Evolutionary conservation across 225 moss, liverwort and hornwort species (phyloP).

Genomic region (Antitrichia curtipendula): DNA sequence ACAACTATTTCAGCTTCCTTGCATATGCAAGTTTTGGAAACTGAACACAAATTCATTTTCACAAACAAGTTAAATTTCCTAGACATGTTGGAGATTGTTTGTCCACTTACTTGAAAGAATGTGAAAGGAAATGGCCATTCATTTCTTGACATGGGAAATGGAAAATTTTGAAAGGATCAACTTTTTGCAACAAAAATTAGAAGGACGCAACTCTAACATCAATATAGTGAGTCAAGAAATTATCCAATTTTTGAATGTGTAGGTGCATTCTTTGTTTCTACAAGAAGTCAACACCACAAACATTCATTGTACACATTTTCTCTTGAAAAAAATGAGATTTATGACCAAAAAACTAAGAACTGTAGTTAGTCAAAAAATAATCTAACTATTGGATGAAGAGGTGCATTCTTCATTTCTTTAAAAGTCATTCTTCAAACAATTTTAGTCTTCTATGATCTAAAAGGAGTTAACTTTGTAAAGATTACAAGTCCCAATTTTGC

Average conservation of each 20-base stretch:
- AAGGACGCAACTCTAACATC: fast-evolving
- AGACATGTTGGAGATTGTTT: fast-evolving
- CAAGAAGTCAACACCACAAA: too few relatives aligned
- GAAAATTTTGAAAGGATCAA: background rate
- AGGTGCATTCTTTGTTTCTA: background rate
- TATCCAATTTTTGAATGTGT: background rate
- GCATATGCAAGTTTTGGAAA: fast-evolving
- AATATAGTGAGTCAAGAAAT: background rate
- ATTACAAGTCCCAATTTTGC: background rate
- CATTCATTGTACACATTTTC: background rate
- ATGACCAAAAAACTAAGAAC: too few relatives aligned
- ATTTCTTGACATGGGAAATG: background rate
- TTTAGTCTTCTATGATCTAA: background rate
- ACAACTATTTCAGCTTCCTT: background rate
- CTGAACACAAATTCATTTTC: background rate
- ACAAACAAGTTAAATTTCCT: fast-evolving
- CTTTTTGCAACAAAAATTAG: background rate
- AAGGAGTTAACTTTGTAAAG: background rate
- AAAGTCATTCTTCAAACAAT: too few relatives aligned
- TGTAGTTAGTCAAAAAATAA: background rate
- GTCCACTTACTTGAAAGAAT: background rate
- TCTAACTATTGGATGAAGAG: background rate
- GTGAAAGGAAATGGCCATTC: background rate
- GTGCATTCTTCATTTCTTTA: background rate
- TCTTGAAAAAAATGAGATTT: too few relatives aligned